These are phyloP conservation scores for Coemansia sp. DNA, from an alignment of 192 early-diverging fungal genomes.

Conservation along the genomic window DNA sequence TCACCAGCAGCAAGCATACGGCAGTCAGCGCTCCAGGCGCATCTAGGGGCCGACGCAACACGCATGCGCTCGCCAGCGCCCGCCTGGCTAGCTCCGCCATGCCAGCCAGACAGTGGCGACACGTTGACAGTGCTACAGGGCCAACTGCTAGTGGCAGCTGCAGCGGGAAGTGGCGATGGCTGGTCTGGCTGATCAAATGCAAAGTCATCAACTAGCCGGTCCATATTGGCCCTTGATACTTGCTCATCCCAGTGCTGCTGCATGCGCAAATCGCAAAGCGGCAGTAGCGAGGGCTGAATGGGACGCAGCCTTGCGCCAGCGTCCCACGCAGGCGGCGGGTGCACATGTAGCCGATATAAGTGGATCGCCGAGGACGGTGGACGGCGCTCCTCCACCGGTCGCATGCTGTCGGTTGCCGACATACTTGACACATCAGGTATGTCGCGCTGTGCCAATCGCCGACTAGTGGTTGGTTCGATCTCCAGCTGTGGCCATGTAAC, in stretches of 20 bases:
- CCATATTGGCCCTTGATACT: conserved; percentile 40
- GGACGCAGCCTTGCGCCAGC: conserved; percentile 19
- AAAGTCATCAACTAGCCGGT: conserved; percentile 29
- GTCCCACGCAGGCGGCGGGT: conserved; percentile 46
- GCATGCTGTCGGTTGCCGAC: conserved; percentile 40
- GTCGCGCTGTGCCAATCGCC: conserved; percentile 51
- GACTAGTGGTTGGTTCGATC: conserved; percentile 18
- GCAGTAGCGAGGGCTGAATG: conserved; percentile 50
- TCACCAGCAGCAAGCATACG: conserved; percentile 46
- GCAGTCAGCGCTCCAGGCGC: conserved; percentile 52
- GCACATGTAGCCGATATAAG: conserved; percentile 47
- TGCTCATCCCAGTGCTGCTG: conserved; percentile 53
- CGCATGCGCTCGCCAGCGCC: conserved; percentile 49
- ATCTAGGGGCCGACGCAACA: conserved; percentile 47
- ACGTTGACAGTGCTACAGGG: conserved; percentile 39
- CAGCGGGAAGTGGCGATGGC: background rate
- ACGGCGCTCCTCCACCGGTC: conserved; percentile 32
- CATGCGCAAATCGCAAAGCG: conserved; percentile 53
- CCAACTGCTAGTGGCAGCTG: conserved; percentile 5
- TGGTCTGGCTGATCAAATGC: conserved; percentile 12
- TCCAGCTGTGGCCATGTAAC: conserved; percentile 56
- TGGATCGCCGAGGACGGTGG: conserved; percentile 49
- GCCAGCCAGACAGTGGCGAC: conserved; percentile 52
- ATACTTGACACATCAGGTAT: conserved; percentile 42
- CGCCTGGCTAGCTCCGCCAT: conserved; percentile 41